Evolutionary conservation across 306 rosid species (phyloP).

Genomic region (Vigna mungo): DNA sequence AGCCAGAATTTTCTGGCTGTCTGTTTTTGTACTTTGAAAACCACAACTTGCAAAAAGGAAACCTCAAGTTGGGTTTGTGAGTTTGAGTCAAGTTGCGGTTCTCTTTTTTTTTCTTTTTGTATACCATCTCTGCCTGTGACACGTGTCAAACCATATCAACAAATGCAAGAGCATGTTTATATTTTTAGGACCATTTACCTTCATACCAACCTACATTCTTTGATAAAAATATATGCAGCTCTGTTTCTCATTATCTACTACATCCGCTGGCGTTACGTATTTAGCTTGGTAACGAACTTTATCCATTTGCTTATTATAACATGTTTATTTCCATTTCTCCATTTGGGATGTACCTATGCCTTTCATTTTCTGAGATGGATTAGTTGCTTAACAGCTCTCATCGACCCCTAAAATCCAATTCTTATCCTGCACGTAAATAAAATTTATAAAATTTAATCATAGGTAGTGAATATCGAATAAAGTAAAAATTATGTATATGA

Average conservation of each 20-base stretch:
- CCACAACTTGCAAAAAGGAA: slow-evolving; percentile 44
- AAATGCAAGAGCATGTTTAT: slow-evolving; percentile 15
- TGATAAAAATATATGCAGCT: background rate
- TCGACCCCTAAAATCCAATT: background rate
- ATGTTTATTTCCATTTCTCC: background rate
- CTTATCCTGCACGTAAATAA: background rate
- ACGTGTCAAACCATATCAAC: slow-evolving; percentile 43
- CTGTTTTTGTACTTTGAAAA: slow-evolving; percentile 43
- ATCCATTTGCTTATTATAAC: slow-evolving; percentile 18
- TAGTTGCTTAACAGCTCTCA: background rate
- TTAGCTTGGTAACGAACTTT: background rate
- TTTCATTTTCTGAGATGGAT: background rate
- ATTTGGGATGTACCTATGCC: background rate
- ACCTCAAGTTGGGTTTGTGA: slow-evolving; percentile 39
- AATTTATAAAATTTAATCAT: background rate
- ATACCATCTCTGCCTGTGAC: slow-evolving; percentile 16
- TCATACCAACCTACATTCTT: background rate
- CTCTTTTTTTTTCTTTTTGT: slow-evolving; percentile 5
- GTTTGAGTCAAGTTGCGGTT: slow-evolving; percentile 49
- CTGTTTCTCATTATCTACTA: background rate
- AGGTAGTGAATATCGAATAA: too few species aligned
- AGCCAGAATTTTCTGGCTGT: slow-evolving; percentile 63
- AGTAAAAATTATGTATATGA: too few species aligned
- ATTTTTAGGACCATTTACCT: slow-evolving; percentile 20
- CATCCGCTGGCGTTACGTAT: background rate